A percentile compares a stretch with the other conserved stretches of the same genome.
Evolutionary conservation across 1,139 yeast genomes (phyloP).

Genomic region (Taphrina confusa): DNA sequence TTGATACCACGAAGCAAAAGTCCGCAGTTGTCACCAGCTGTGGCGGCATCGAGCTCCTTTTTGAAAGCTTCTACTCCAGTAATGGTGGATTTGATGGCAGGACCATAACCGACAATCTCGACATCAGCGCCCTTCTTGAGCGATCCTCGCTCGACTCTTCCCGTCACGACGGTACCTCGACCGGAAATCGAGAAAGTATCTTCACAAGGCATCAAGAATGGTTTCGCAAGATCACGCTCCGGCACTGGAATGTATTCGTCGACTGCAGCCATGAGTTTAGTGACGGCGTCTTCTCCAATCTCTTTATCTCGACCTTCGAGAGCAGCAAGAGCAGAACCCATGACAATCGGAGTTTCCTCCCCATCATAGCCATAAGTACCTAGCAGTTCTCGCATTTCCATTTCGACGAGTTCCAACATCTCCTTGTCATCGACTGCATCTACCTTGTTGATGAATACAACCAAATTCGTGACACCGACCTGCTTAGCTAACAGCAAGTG

Average conservation of each 20-base stretch:
- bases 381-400: conserved; percentile 99
- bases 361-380: conserved; percentile 93
- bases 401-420: conserved; percentile 98
- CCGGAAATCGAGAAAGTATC: conserved; percentile 98
- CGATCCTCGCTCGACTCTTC: conserved; percentile 97
- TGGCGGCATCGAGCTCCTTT: conserved; percentile 95
- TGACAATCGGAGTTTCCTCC: conserved; percentile 94
- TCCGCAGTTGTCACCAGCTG: conserved; percentile 99
- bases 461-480: conserved; percentile 97
- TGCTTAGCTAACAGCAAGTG: conserved; percentile 97
- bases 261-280: conserved; percentile 83
- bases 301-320: conserved; percentile 85
- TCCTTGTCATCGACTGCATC: conserved; percentile 98
- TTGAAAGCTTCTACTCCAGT: conserved; percentile 99
- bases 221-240: conserved; percentile 89
- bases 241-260: conserved; percentile 97
- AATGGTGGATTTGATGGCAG: conserved; percentile 88
- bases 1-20: conserved; percentile 95
- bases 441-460: conserved; percentile 96
- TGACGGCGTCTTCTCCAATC: conserved; percentile 84
- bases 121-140: conserved; percentile 98
- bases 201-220: conserved; percentile 96
- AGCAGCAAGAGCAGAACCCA: conserved; percentile 99
- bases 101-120: conserved; percentile 91
- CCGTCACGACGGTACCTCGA: conserved; percentile 99